These are phyloP conservation scores for Fraxinus albicans DNA, from an alignment of 305 asterid species.

Conservation along the genomic window DNA sequence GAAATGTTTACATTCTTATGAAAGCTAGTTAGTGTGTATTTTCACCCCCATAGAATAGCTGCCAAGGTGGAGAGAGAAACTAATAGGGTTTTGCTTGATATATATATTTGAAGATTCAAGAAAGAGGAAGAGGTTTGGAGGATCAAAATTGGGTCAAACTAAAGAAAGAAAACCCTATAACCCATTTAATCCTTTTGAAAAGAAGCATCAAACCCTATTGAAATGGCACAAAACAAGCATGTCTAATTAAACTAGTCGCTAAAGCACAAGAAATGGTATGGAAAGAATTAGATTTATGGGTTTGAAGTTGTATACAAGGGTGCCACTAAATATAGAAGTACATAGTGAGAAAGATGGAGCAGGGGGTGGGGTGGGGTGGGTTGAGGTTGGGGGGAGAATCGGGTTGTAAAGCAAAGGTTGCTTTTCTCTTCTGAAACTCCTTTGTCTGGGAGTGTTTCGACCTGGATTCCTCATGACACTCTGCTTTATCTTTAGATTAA, in stretches of 20 bases:
- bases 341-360: slow-evolving; percentile 13
- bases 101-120: not conserved
- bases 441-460: slow-evolving; percentile 60
- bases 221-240: slow-evolving; percentile 38
- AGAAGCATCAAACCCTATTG: not conserved
- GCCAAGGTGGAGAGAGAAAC: not conserved
- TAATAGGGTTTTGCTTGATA: not conserved
- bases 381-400: not conserved
- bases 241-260: slow-evolving; percentile 24
- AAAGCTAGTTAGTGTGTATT: not conserved
- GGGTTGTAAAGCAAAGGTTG: slow-evolving; percentile 55
- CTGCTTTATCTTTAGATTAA: slow-evolving; percentile 3
- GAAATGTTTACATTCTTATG: not conserved
- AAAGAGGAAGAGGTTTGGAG: slow-evolving; percentile 32
- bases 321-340: slow-evolving; percentile 53
- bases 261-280: slow-evolving; percentile 26
- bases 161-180: slow-evolving; percentile 16
- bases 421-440: slow-evolving; percentile 54
- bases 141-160: slow-evolving; percentile 50
- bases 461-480: slow-evolving; percentile 41
- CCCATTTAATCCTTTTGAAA: not conserved
- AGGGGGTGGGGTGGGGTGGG: not conserved
- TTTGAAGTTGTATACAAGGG: slow-evolving; percentile 32
- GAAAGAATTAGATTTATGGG: slow-evolving; percentile 25
- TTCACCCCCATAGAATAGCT: not conserved